Conservation (phyloP, 495 filamentous ascomycete genomes). For the Hyphodiscus hymeniophilus region DNA sequence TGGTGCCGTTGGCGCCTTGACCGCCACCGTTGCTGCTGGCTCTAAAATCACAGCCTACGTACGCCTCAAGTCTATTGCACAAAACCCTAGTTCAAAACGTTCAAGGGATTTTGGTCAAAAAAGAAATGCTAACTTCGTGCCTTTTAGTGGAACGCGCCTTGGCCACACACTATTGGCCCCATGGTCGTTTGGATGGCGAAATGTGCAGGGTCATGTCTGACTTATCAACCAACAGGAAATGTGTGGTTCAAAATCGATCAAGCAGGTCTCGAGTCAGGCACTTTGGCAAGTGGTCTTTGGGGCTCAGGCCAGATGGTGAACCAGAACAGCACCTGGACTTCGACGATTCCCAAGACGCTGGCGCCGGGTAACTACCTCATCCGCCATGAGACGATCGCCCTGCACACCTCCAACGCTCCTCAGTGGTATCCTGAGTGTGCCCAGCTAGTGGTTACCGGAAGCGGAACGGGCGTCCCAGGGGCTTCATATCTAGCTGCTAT, state of each 20-base stretch:
- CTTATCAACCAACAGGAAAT: slow-evolving; percentile 36
- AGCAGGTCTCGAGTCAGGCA: slow-evolving; percentile 35
- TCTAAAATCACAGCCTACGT: slow-evolving; percentile 40
- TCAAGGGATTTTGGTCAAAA: too few relatives aligned
- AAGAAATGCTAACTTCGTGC: too few relatives aligned
- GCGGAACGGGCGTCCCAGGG: slow-evolving; percentile 35
- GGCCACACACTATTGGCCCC: slow-evolving; percentile 50
- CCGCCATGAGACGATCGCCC: slow-evolving; percentile 50
- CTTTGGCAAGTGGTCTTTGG: slow-evolving; percentile 42
- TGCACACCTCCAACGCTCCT: slow-evolving; percentile 50
- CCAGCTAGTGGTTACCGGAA: slow-evolving; percentile 43
- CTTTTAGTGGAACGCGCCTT: too few relatives aligned
- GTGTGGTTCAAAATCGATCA: slow-evolving; percentile 57
- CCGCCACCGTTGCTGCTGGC: slow-evolving; percentile 37
- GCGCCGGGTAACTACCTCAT: slow-evolving; percentile 47
- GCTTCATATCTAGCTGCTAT: slow-evolving; percentile 37
- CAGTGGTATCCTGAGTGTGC: slow-evolving; percentile 57
- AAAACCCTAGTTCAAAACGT: too few relatives aligned
- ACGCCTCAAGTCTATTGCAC: too few relatives aligned
- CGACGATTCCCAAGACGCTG: slow-evolving; percentile 34
- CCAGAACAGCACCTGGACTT: slow-evolving; percentile 42
- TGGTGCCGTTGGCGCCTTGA: slow-evolving; percentile 37
- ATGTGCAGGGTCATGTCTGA: slow-evolving; percentile 37
- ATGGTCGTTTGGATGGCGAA: slow-evolving; percentile 48
- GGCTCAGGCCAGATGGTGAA: slow-evolving; percentile 38